Percentiles rank a stretch among this genome's conserved stretches.
phyloP scores from a whole-genome alignment of 2,329 filamentous ascomycete species.

The Alternaria gansuensis region DNA sequence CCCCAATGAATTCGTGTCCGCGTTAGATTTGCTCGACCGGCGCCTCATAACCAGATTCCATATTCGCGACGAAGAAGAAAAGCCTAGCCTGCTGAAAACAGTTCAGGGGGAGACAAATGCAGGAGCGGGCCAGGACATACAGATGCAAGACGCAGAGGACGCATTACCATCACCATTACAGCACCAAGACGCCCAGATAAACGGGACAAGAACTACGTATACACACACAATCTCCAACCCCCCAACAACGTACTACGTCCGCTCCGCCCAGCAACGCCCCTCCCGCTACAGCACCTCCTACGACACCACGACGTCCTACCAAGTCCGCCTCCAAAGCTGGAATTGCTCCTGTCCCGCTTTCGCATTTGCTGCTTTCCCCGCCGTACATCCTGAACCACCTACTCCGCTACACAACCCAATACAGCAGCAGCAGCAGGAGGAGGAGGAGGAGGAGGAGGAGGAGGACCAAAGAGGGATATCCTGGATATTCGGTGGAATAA shows the following conservation, averaged over 20 bases:
- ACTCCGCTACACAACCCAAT: conserved; percentile 1
- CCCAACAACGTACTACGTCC: conserved; percentile 65
- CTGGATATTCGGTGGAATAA: conserved; percentile 57
- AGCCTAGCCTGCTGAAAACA: background rate
- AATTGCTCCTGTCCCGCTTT: conserved; percentile 91
- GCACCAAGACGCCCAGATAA: background rate
- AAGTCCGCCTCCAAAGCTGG: conserved; percentile 80
- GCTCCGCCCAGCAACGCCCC: conserved; percentile 62
- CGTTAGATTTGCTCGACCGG: conserved; percentile 86
- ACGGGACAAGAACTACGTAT: background rate
- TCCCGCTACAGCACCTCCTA: conserved; percentile 46
- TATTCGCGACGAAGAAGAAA: conserved; percentile 15
- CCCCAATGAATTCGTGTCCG: conserved; percentile 80
- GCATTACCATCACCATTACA: background rate
- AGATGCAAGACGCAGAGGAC: background rate
- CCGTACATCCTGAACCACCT: conserved; percentile 28
- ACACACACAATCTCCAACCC: no score
- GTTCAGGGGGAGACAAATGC: background rate
- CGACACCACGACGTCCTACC: conserved; percentile 61
- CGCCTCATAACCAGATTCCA: conserved; percentile 69
- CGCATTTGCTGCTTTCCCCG: conserved; percentile 72
- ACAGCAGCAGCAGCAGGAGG: no score
- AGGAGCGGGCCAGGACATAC: background rate
- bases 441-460: background rate
- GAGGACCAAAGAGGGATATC: background rate